phyloP scores from a whole-genome alignment of 2,329 filamentous ascomycete species.

The Botrytis pseudocinerea region DNA sequence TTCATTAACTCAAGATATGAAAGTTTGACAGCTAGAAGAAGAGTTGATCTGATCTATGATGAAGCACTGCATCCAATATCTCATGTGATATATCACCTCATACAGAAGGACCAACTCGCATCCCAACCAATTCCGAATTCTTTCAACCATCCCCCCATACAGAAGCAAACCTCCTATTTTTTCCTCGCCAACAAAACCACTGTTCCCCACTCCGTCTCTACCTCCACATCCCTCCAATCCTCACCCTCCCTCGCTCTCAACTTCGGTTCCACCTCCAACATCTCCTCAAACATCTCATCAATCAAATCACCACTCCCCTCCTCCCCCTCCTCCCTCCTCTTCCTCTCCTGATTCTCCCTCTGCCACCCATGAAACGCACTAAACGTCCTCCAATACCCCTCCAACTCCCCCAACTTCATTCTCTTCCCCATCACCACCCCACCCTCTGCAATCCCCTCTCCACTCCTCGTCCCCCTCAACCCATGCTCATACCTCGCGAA shows the following conservation, averaged over 20 bases:
- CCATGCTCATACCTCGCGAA: conserved; percentile 60
- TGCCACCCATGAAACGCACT: conserved; percentile 61
- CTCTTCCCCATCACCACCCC: conserved; percentile 54
- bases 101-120: not conserved
- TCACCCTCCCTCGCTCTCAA: conserved; percentile 51
- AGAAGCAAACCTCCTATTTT: conserved; percentile 28
- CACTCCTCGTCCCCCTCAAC: conserved; percentile 41
- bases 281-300: conserved; percentile 62
- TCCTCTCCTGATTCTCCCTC: conserved; percentile 53
- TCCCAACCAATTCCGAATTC: not conserved
- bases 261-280: conserved; percentile 53
- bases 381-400: conserved; percentile 63
- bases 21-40: accelerated
- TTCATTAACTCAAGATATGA: not conserved
- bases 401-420: conserved; percentile 57
- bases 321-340: conserved; percentile 50
- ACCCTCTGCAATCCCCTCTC: conserved; percentile 41
- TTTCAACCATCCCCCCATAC: not conserved
- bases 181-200: conserved; percentile 58
- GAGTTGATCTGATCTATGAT: not conserved
- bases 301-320: conserved; percentile 61
- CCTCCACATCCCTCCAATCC: conserved; percentile 54
- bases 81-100: not conserved
- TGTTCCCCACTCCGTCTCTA: conserved; percentile 63
- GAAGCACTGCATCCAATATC: not conserved